phyloP scores from a whole-genome alignment of 495 filamentous ascomycete genomes.

The Penicillium goetzii region DNA sequence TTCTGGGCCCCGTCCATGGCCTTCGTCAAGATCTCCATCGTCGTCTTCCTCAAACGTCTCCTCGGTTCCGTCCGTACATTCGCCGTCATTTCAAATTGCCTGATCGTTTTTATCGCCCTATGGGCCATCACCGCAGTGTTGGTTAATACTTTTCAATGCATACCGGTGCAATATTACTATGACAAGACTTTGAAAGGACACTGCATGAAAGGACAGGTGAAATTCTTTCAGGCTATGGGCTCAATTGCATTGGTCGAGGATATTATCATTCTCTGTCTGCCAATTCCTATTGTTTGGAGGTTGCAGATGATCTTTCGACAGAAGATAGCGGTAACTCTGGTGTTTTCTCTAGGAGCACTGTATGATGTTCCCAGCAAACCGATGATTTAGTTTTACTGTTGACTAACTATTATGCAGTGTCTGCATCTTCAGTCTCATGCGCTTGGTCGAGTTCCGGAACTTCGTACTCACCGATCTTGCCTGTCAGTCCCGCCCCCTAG shows the following conservation, averaged over 20 bases:
- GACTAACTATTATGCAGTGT: conserved; percentile 23
- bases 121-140: conserved; percentile 33
- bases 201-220: conserved; percentile 31
- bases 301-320: conserved; percentile 31
- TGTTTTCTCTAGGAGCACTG: conserved; percentile 38
- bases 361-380: conserved; percentile 9
- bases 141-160: conserved; percentile 38
- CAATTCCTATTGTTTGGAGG: conserved; percentile 40
- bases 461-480: conserved; percentile 23
- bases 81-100: conserved; percentile 9
- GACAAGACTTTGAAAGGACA: conserved; percentile 31
- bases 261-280: conserved; percentile 35
- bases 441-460: conserved; percentile 27
- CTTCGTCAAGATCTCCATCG: conserved; percentile 43
- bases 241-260: conserved; percentile 30
- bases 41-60: conserved; percentile 36
- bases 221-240: conserved; percentile 28
- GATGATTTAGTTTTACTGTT: background rate
- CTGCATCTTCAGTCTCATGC: conserved; percentile 34
- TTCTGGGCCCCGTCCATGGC: conserved; percentile 33
- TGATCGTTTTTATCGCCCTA: conserved; percentile 29
- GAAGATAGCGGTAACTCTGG: conserved; percentile 35
- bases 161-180: conserved; percentile 39
- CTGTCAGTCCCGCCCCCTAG: conserved; percentile 17
- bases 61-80: conserved; percentile 26